Evolutionary conservation across 2,329 filamentous ascomycete genomes (phyloP).

Genomic region (Sporothrix schenckii): DNA sequence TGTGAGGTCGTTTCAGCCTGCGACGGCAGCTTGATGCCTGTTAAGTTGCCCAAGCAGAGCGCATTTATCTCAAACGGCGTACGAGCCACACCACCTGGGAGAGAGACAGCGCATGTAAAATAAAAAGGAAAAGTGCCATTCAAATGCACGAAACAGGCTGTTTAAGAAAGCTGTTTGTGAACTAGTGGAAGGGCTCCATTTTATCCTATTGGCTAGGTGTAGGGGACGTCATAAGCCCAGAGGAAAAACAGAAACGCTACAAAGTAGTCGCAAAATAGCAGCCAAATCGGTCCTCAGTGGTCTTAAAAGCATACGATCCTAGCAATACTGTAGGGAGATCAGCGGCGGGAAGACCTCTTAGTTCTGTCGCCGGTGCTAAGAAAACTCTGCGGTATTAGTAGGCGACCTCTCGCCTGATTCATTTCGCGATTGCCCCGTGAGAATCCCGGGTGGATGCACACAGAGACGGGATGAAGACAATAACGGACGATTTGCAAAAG

Average conservation of each 20-base stretch:
- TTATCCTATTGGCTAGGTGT: conserved; percentile 31
- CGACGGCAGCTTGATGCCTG: neutral
- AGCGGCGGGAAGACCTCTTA: conserved; percentile 2
- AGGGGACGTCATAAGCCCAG: conserved; percentile 17
- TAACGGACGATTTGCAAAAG: neutral
- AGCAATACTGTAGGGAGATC: neutral
- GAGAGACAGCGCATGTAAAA: neutral
- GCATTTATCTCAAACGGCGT: conserved; percentile 12
- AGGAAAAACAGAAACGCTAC: neutral
- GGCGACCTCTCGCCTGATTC: neutral
- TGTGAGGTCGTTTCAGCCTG: neutral
- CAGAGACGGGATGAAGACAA: neutral
- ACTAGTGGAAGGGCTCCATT: neutral
- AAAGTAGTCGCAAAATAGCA: neutral
- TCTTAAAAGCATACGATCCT: neutral
- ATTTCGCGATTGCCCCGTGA: conserved; percentile 17
- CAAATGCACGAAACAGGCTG: no score
- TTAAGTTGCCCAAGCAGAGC: neutral
- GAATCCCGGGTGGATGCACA: conserved; percentile 9
- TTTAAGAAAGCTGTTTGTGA: neutral
- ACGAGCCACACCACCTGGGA: neutral
- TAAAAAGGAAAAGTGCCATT: no score
- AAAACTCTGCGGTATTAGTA: conserved; percentile 26
- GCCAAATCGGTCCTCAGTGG: neutral
- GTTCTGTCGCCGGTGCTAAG: conserved; percentile 20